Base-by-base conservation (phyloP, 805 yeast genomes). In the Zygoascus flipseniorum region DNA sequence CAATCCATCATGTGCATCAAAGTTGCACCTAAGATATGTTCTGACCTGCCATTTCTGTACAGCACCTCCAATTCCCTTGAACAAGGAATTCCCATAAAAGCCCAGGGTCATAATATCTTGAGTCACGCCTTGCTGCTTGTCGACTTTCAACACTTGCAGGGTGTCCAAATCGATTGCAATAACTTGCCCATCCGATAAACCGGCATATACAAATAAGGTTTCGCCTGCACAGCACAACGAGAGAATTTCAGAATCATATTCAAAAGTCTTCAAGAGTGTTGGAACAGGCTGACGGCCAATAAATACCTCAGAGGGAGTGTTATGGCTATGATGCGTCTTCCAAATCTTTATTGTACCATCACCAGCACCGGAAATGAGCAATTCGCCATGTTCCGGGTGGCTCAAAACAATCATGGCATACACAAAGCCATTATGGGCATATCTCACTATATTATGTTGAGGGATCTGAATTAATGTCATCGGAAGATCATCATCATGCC, bases 391-490 rank as follows among this genome's bases (percentile, higher is more conserved):
- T 26, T 51, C 57, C 50, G 51, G 51, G 44, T 62, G 58, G 9
- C 54, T 54, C 19, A 74, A 56, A 20, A 65, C 58, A 26, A 73
- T 71, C 78, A 87, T 79, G 43, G 89, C 76, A 66, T 90, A 89
- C 11, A 92, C 82, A 60, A 86, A 92, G 14, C 98, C 96, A 63
- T 87, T 81, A 66, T 92, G 99, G 2, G 99, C 97, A 68, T 87
- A 92, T 5, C 81, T 72, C 5, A 86, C 74, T 45, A 82, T 78
- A 63, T 89, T 83, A 19, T 74, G 69, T 3, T 81, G 71, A 0
- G 88, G 86, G 10, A 89, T 78, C 67, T 92, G 73, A 23, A 69
- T 59, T 28, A 62, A 60, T 35, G 32, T 31, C 26, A 43, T 43
- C 13, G 48, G 49, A 32, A 45, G 51, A 10, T 50, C 48, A 13